Base-by-base conservation (phyloP, 345 rosid species). In the Aegle marmelos region DNA sequence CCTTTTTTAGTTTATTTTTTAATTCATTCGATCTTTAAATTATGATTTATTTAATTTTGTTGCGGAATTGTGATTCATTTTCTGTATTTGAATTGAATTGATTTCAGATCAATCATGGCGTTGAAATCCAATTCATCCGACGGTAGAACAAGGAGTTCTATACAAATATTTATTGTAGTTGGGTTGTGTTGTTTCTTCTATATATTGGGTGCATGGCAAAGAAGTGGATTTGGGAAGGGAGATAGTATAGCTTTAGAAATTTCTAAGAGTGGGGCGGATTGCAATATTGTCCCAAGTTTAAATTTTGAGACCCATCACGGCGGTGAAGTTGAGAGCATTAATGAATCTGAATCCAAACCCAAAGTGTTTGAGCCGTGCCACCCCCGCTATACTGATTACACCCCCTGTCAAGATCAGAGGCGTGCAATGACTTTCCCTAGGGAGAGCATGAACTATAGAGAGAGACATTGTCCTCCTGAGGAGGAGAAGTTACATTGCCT, bases 351-450 rank as follows among this genome's bases (percentile, higher is more conserved):
- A 37, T 74, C 87, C 3, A 94, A 89, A 73, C 74, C 86, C 13
- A 85, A 91, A 75, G 81, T 83, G 75, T 89, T 94, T 1, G 86
- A 94, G 84, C 92, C 98, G 0, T 96, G 99, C 66, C 73, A 64
- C 50, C 75, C 92, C 56, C 84, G 82, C 27, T 92, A 86, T 82
- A 88, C 90, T 13, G 99, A 97, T 80, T 97, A 91, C 83, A 97
- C 99, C 2, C 99, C 99, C 6, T 97, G 99, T 79, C 99, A 97
- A 76, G 99, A 97, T 81, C 99, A 93, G 82, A 85, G 27, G 63
- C 97, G 98, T 3, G 99, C 99, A 14, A 97, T 97, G 99, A 97
- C 94, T 77, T 97, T 97, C 83, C 94, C 98, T 0, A 93, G 99
- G 83, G 92, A 97, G 11, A 93, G 85, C 79, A 97, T 97, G 99